Evolutionary conservation across 345 rosid species (phyloP).

Genomic region (Erodium maritimum): DNA sequence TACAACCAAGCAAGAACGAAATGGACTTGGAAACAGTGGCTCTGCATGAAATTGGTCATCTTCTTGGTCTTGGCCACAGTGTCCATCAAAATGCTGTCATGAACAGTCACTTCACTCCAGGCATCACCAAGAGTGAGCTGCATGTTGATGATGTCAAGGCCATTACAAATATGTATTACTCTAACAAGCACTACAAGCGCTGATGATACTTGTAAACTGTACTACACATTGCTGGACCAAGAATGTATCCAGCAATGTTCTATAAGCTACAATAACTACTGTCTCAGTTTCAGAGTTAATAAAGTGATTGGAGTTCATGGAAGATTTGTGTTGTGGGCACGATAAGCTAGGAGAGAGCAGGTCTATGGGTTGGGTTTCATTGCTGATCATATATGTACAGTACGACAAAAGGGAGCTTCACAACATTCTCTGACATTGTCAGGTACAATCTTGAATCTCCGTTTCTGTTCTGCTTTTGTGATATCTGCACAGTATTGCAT

Average conservation of each 20-base stretch:
- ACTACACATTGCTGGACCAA: too few relatives aligned
- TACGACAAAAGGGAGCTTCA: not conserved
- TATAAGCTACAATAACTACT: too few relatives aligned
- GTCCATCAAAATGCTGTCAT: not conserved
- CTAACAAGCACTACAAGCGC: too few relatives aligned
- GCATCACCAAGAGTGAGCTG: not conserved
- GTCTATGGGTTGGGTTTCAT: too few relatives aligned
- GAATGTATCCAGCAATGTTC: too few relatives aligned
- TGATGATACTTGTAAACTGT: too few relatives aligned
- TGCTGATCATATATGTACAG: too few relatives aligned
- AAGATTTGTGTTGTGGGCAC: too few relatives aligned
- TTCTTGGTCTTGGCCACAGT: not conserved
- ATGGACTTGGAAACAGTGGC: conserved; percentile 1
- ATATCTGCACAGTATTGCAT: conserved; percentile 43
- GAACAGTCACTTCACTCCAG: too few relatives aligned
- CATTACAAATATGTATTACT: not conserved
- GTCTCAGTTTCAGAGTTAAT: too few relatives aligned
- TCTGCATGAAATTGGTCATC: not conserved
- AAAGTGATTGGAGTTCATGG: too few relatives aligned
- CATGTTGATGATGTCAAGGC: not conserved
- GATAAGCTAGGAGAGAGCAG: too few relatives aligned
- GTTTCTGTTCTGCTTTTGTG: conserved; percentile 26
- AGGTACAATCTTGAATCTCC: conserved; percentile 18
- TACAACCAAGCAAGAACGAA: not conserved
- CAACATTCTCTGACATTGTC: not conserved